These are phyloP conservation scores for Letharia lupina DNA, from an alignment of 495 filamentous ascomycete genomes.

Conservation along the genomic window DNA sequence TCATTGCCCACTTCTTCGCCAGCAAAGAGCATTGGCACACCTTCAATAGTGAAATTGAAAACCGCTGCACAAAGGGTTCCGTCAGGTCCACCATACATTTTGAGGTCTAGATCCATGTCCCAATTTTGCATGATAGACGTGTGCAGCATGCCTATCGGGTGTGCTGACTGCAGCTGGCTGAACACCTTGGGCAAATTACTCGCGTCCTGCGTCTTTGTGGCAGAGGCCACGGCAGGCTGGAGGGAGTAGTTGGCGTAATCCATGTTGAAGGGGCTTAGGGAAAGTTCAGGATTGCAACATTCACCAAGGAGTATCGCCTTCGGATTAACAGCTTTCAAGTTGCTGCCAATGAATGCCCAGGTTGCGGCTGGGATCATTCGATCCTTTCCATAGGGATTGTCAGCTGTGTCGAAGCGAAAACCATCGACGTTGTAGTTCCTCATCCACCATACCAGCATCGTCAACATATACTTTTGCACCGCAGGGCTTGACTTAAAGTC, in stretches of 20 bases:
- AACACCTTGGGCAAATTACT: neutral
- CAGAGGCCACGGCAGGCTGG: constrained; percentile 7
- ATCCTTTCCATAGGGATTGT: constrained; percentile 7
- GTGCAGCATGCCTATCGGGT: constrained; percentile 7
- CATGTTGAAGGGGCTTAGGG: constrained; percentile 3
- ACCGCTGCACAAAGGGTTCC: constrained; percentile 1
- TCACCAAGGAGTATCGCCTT: constrained; percentile 8
- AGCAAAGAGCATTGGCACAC: constrained; percentile 6
- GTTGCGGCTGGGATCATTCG: constrained; percentile 8
- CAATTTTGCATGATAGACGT: constrained; percentile 9
- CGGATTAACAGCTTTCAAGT: constrained; percentile 3
- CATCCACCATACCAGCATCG: constrained; percentile 10
- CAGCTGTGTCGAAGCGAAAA: constrained; percentile 10
- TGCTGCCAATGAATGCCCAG: constrained; percentile 2
- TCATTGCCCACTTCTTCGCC: constrained; percentile 11
- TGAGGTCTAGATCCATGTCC: constrained; percentile 9
- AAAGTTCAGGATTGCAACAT: constrained; percentile 7
- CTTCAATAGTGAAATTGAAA: constrained; percentile 8
- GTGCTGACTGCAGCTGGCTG: neutral
- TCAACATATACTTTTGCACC: constrained; percentile 4
- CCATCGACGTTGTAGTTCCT: constrained; percentile 2
- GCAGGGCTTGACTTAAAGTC: constrained; percentile 3
- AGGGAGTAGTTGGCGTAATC: constrained; percentile 11
- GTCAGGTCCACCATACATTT: constrained; percentile 7
- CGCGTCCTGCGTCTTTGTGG: constrained; percentile 2